A percentile compares a stretch with the other conserved stretches of the same genome.
These are phyloP conservation scores for Berberis thunbergii DNA, from an alignment of 164 flowering plant genomes.

Conservation along the genomic window DNA sequence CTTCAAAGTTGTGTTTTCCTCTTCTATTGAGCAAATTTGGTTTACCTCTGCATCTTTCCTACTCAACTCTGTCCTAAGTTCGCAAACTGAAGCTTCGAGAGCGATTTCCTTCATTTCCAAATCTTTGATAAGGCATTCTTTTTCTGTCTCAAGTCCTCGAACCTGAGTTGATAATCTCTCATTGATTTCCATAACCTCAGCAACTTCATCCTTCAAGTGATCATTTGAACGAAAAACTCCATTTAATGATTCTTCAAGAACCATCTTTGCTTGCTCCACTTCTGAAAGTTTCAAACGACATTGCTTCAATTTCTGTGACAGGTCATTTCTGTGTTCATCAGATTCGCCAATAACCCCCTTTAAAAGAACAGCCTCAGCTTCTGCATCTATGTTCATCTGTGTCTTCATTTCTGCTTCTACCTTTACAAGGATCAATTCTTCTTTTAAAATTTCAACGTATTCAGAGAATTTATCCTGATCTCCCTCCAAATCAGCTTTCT, in stretches of 20 bases:
- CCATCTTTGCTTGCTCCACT: conserved; percentile 21
- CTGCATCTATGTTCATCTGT: conserved; percentile 23
- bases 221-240: conserved; percentile 25
- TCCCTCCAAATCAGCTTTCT: conserved; percentile 23
- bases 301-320: conserved; percentile 20
- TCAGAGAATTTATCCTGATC: conserved; percentile 13
- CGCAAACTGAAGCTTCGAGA: conserved; percentile 20
- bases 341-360: conserved; percentile 22
- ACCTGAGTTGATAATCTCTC: conserved; percentile 20
- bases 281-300: conserved; percentile 17
- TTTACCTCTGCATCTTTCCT: conserved; percentile 27
- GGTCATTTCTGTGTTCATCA: conserved; percentile 15
- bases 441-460: conserved; percentile 31
- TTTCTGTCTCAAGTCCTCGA: conserved; percentile 26
- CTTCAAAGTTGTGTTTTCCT: conserved; percentile 30
- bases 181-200: conserved; percentile 23
- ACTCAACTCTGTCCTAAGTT: conserved; percentile 31
- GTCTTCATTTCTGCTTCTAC: conserved; percentile 39
- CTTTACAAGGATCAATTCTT: conserved; percentile 32
- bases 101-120: conserved; percentile 28
- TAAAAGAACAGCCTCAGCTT: conserved; percentile 27
- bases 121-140: conserved; percentile 20
- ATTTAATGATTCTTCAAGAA: conserved; percentile 24
- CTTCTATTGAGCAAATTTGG: conserved; percentile 23
- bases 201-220: conserved; percentile 28